These are phyloP conservation scores for Litsea cubeba DNA, from an alignment of 164 flowering plant species.

Conservation along the genomic window DNA sequence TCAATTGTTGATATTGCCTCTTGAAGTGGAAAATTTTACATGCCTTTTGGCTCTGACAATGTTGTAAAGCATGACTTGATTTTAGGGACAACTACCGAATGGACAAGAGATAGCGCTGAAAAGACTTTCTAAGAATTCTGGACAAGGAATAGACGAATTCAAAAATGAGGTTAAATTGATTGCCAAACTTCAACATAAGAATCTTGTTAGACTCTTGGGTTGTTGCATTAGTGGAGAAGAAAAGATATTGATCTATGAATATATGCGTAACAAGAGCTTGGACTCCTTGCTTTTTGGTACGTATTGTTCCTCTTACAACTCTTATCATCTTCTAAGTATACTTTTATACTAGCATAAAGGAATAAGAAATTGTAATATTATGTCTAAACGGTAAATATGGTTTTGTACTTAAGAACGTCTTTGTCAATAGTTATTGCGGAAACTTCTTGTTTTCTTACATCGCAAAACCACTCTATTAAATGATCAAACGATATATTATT, in stretches of 20 bases:
- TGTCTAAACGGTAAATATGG: too few relatives aligned
- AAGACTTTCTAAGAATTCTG: background rate
- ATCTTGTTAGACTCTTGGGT: conserved; percentile 8
- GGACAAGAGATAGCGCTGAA: background rate
- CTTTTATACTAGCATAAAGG: too few relatives aligned
- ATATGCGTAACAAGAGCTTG: conserved; percentile 22
- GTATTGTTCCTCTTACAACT: background rate
- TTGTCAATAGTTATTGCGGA: too few relatives aligned
- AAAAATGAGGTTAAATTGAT: conserved; percentile 27
- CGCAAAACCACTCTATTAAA: too few relatives aligned
- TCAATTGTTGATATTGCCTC: background rate
- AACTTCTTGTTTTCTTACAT: too few relatives aligned
- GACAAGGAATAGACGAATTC: conserved; percentile 31
- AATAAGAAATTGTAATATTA: too few relatives aligned
- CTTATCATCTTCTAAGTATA: too few relatives aligned
- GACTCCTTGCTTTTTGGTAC: conserved; percentile 4
- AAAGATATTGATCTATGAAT: conserved; percentile 15
- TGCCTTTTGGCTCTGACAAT: background rate
- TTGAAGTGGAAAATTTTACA: background rate
- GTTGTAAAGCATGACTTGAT: background rate
- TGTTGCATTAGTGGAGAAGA: conserved; percentile 1
- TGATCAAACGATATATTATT: too few relatives aligned
- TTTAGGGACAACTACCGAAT: conserved; percentile 3
- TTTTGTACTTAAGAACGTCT: too few relatives aligned
- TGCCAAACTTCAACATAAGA: conserved; percentile 8